phyloP scores from a whole-genome alignment of 169 alveolate species.

The Babesia gibsoni region DNA sequence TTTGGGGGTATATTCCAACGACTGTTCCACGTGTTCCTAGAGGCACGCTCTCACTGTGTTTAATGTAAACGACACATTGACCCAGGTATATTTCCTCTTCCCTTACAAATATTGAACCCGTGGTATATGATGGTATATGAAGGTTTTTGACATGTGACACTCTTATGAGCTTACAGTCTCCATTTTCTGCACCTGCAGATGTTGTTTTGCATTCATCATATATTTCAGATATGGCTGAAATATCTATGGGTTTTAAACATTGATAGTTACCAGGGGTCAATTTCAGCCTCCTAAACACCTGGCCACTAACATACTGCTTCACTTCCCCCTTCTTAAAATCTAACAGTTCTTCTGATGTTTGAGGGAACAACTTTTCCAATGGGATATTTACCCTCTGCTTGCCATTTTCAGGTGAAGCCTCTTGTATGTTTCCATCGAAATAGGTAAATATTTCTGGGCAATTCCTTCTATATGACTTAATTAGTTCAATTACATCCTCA shows the following conservation, averaged over 20 bases:
- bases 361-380: constrained; percentile 11
- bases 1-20: constrained; percentile 60
- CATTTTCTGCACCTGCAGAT: neutral
- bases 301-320: constrained; percentile 1
- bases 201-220: constrained; percentile 1
- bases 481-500: constrained; percentile 5
- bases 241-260: constrained; percentile 10
- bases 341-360: constrained; percentile 9
- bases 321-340: constrained; percentile 11
- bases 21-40: constrained; percentile 58
- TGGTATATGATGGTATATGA: constrained; percentile 56
- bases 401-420: too few relatives aligned
- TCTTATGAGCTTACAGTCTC: constrained; percentile 21
- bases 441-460: constrained; percentile 51
- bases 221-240: neutral
- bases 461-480: constrained; percentile 8
- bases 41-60: constrained; percentile 51
- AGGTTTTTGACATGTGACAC: constrained; percentile 40
- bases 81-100: constrained; percentile 30
- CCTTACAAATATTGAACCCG: constrained; percentile 6
- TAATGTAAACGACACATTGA: constrained; percentile 54
- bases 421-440: too few relatives aligned
- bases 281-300: constrained; percentile 40
- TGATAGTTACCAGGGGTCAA: constrained; percentile 33
- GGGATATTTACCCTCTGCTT: constrained; percentile 4